Percentiles rank a stretch among this genome's conserved stretches.
These are phyloP conservation scores for Eucalyptus lansdowneana DNA, from an alignment of 345 rosid genomes.

Conservation along the genomic window DNA sequence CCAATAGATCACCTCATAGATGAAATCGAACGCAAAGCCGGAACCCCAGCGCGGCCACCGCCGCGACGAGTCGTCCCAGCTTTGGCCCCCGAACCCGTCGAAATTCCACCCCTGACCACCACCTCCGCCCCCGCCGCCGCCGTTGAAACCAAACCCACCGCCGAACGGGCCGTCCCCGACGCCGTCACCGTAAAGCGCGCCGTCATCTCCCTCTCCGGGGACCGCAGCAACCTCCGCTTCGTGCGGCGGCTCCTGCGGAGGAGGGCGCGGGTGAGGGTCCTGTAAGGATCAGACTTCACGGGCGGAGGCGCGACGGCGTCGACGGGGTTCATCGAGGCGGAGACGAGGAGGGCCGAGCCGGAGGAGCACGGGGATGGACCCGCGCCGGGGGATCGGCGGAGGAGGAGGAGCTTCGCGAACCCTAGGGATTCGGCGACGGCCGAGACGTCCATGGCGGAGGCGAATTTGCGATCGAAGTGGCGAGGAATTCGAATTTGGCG, in stretches of 20 bases:
- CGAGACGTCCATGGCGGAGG: slow-evolving; percentile 30
- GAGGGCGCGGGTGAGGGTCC: slow-evolving; percentile 14
- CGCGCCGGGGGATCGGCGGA: slow-evolving; percentile 8
- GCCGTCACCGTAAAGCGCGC: background rate
- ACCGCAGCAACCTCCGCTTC: slow-evolving; percentile 16
- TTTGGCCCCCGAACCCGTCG: slow-evolving; percentile 19
- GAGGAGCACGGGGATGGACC: background rate
- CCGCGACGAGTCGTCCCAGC: slow-evolving; percentile 33
- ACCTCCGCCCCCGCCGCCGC: slow-evolving; percentile 21
- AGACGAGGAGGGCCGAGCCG: background rate
- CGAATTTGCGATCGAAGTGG: background rate
- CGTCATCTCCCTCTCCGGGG: background rate
- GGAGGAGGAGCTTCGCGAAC: slow-evolving; percentile 14
- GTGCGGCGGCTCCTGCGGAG: slow-evolving; percentile 44
- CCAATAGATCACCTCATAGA: slow-evolving; percentile 81
- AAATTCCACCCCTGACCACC: slow-evolving; percentile 30
- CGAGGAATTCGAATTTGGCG: background rate
- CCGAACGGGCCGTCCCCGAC: slow-evolving; percentile 24
- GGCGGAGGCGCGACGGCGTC: slow-evolving; percentile 38
- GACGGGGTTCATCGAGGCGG: background rate
- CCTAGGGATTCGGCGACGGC: slow-evolving; percentile 32
- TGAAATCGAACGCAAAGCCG: slow-evolving; percentile 33
- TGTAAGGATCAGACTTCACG: slow-evolving; percentile 13
- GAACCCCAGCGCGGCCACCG: slow-evolving; percentile 7
- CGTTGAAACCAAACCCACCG: slow-evolving; percentile 13